Evolutionary conservation across 1,284 basidiomycete species (phyloP).

Genomic region (Exobasidium cylindrosporum): DNA sequence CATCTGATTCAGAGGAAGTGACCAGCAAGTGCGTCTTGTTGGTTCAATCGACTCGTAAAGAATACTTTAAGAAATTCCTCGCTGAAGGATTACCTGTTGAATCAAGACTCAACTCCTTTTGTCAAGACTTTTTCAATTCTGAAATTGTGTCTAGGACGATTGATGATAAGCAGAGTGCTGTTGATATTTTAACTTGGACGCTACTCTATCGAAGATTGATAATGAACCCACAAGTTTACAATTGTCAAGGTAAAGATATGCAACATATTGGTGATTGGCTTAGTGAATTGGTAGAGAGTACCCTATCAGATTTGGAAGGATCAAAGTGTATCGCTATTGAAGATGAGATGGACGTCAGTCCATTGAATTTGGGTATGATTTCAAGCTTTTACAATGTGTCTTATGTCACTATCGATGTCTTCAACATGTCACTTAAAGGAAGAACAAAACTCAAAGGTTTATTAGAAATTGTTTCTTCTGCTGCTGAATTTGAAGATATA

Average conservation of each 20-base stretch:
- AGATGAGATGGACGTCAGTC: slow-evolving; percentile 61
- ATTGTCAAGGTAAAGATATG: slow-evolving; percentile 48
- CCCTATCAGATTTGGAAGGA: slow-evolving; percentile 81
- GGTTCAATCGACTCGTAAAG: slow-evolving; percentile 90
- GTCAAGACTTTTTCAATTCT: slow-evolving; percentile 97
- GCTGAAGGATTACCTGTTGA: slow-evolving; percentile 97
- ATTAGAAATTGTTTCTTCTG: slow-evolving; percentile 91
- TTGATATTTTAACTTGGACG: slow-evolving; percentile 86
- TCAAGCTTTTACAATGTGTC: slow-evolving; percentile 65
- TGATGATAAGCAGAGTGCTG: slow-evolving; percentile 61
- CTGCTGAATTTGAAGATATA: slow-evolving; percentile 90
- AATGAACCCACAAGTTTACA: slow-evolving; percentile 65
- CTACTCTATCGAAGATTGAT: slow-evolving; percentile 96
- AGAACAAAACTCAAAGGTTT: slow-evolving; percentile 96
- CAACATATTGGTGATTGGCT: slow-evolving; percentile 58
- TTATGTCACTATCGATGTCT: slow-evolving; percentile 94
- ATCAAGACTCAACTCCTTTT: slow-evolving; percentile 59
- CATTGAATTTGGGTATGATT: slow-evolving; percentile 47
- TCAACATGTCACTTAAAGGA: slow-evolving; percentile 90
- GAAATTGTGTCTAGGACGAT: slow-evolving; percentile 98
- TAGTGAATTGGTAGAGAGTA: slow-evolving; percentile 92
- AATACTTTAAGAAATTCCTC: slow-evolving; percentile 98
- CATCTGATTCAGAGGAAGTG: slow-evolving; percentile 65
- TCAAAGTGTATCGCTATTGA: slow-evolving; percentile 92
- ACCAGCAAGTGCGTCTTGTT: slow-evolving; percentile 88